These are phyloP conservation scores for Sporothrix luriei DNA, from an alignment of 2,329 filamentous ascomycete species.

Conservation along the genomic window DNA sequence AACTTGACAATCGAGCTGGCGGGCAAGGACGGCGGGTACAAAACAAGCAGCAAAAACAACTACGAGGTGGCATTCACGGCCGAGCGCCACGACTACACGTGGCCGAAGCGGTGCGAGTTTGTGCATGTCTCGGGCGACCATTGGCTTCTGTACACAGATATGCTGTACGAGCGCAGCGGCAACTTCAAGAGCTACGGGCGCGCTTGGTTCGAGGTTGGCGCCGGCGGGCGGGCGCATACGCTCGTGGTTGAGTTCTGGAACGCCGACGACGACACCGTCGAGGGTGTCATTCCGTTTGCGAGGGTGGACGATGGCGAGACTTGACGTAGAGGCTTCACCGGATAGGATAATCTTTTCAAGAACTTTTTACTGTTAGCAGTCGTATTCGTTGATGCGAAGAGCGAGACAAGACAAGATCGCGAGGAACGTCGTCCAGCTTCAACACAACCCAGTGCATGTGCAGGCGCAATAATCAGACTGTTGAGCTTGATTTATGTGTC, in stretches of 20 bases:
- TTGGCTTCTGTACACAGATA: conserved; percentile 42
- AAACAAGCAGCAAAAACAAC: conserved; percentile 18
- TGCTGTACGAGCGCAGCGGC: conserved; percentile 38
- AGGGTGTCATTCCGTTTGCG: conserved; percentile 42
- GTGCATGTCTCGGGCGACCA: conserved; percentile 45
- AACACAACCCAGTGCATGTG: conserved; percentile 19
- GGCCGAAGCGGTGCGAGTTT: conserved; percentile 42
- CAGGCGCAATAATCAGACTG: conserved; percentile 55
- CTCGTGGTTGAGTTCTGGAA: conserved; percentile 42
- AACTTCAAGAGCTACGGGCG: conserved; percentile 40
- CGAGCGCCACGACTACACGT: conserved; percentile 41
- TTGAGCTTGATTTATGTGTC: conserved; percentile 51
- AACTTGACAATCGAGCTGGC: conserved; percentile 40
- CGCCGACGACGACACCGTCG: conserved; percentile 34
- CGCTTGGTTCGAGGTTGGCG: conserved; percentile 42
- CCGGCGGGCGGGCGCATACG: conserved; percentile 39
- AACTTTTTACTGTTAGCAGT: background rate
- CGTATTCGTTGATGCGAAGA: background rate
- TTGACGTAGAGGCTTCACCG: background rate
- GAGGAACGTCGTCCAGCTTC: background rate
- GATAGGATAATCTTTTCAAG: background rate
- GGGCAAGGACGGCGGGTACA: background rate
- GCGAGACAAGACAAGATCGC: background rate
- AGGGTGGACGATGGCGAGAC: conserved; percentile 31
- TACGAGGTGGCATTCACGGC: conserved; percentile 37